These are phyloP conservation scores for Candida smagusa DNA, from an alignment of 1,139 yeast genomes.

Conservation along the genomic window DNA sequence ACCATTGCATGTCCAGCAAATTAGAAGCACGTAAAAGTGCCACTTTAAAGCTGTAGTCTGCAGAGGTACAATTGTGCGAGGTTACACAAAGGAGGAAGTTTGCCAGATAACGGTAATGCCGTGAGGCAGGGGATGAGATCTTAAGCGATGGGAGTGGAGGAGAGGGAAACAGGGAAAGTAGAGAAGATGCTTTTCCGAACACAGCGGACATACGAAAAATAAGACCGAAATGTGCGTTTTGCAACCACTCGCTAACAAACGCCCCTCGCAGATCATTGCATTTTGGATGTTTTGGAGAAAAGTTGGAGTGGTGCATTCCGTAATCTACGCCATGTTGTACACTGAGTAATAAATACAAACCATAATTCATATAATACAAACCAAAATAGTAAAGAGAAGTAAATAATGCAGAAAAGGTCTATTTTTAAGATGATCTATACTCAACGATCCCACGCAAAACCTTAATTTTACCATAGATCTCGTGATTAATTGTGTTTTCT, in stretches of 20 bases:
- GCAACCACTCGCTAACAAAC: neutral
- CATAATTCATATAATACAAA: conserved; percentile 1
- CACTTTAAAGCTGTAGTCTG: no score
- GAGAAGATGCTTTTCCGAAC: no score
- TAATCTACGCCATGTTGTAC: neutral
- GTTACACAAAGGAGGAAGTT: no score
- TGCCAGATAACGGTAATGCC: no score
- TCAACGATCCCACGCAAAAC: conserved; percentile 62
- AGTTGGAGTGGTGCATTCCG: neutral
- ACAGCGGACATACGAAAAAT: neutral
- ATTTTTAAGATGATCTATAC: conserved; percentile 21
- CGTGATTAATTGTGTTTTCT: conserved; percentile 48
- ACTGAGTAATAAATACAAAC: neutral
- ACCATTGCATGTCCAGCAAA: no score
- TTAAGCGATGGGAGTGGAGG: no score
- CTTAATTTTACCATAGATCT: conserved; percentile 56
- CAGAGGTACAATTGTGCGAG: no score
- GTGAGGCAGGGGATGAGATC: no score
- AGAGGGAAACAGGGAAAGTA: no score
- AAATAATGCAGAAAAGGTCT: neutral
- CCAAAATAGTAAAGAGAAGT: neutral
- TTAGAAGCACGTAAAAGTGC: no score
- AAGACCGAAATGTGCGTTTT: neutral
- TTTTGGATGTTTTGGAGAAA: neutral
- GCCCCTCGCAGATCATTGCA: neutral